A percentile compares a stretch with the other conserved stretches of the same genome.
Conservation (phyloP, 176 grass and related monocot species). For the Thalia dealbata region DNA sequence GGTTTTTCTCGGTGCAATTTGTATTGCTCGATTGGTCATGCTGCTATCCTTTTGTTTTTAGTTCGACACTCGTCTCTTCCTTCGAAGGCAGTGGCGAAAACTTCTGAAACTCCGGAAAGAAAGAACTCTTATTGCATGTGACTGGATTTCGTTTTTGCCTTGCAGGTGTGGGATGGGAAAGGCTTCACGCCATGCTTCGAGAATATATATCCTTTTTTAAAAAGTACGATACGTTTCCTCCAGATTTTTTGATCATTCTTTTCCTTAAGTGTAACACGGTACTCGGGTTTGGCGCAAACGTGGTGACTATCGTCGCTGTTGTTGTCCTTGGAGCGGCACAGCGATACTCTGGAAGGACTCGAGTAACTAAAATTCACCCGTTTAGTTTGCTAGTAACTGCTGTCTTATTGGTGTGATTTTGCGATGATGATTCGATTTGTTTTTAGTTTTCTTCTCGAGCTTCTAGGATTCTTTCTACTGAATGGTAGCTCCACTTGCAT, state of each 20-base stretch:
- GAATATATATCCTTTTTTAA: slow-evolving; percentile 77
- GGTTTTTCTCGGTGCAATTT: background rate
- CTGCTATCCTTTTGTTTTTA: background rate
- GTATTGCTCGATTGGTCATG: background rate
- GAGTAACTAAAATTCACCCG: slow-evolving; percentile 24
- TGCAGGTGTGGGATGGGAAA: slow-evolving; percentile 70
- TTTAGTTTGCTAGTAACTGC: background rate
- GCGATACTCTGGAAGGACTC: slow-evolving; percentile 16
- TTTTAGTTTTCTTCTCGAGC: background rate
- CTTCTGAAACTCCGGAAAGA: background rate
- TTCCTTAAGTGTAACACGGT: slow-evolving; percentile 32
- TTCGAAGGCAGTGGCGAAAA: background rate
- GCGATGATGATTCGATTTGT: background rate
- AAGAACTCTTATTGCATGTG: background rate
- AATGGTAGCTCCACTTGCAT: background rate
- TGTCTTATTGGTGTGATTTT: slow-evolving; percentile 1
- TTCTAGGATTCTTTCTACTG: background rate
- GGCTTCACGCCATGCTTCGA: slow-evolving; percentile 62
- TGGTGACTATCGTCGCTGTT: slow-evolving; percentile 22
- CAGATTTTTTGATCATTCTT: slow-evolving; percentile 2
- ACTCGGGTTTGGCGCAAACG: slow-evolving; percentile 52
- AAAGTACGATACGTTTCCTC: background rate
- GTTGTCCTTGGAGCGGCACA: slow-evolving; percentile 27
- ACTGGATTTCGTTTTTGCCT: background rate
- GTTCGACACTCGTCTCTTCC: background rate